A percentile compares a stretch with the other conserved stretches of the same genome.
phyloP scores from a whole-genome alignment of 2,329 filamentous ascomycete genomes.

The Calonectria honghensis region DNA sequence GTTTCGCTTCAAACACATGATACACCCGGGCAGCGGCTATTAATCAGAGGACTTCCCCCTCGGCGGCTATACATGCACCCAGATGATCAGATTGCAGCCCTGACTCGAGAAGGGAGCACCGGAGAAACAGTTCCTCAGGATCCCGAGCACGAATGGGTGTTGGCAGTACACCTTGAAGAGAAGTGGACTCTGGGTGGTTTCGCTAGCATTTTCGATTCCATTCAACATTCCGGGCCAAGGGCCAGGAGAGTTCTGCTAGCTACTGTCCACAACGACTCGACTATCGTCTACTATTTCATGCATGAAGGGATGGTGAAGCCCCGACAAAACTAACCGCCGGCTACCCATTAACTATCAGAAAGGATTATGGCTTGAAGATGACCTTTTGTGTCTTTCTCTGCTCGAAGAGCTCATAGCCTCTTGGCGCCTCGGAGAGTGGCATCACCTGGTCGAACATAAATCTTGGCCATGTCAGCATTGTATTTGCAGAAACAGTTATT shows the following conservation, averaged over 20 bases:
- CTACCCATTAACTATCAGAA: neutral
- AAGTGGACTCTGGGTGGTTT: slow-evolving; percentile 81
- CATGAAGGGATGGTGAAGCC: slow-evolving; percentile 93
- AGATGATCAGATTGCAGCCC: slow-evolving; percentile 85
- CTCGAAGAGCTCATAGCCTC: slow-evolving; percentile 83
- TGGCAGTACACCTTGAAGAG: slow-evolving; percentile 83
- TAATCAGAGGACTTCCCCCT: slow-evolving; percentile 84
- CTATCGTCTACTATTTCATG: slow-evolving; percentile 88
- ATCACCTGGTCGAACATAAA: slow-evolving; percentile 88
- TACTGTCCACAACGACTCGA: slow-evolving; percentile 86
- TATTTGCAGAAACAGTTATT: neutral
- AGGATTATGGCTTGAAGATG: slow-evolving; percentile 73
- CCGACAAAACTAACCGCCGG: slow-evolving; percentile 79
- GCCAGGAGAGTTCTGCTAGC: slow-evolving; percentile 84
- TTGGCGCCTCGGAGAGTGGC: slow-evolving; percentile 79
- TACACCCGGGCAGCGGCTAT: slow-evolving; percentile 69
- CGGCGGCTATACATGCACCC: slow-evolving; percentile 85
- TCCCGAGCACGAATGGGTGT: slow-evolving; percentile 83
- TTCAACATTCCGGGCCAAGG: slow-evolving; percentile 68
- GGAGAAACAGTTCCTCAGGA: slow-evolving; percentile 67
- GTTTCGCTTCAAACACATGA: slow-evolving; percentile 74
- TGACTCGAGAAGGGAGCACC: slow-evolving; percentile 75
- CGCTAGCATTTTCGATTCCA: slow-evolving; percentile 81
- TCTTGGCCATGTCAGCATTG: slow-evolving; percentile 62
- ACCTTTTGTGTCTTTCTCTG: slow-evolving; percentile 85